Evolutionary conservation across 1,284 basidiomycete species (phyloP), one percentile per base, ranked within the genome.

Genomic region (Gomphus bonarii): DNA sequence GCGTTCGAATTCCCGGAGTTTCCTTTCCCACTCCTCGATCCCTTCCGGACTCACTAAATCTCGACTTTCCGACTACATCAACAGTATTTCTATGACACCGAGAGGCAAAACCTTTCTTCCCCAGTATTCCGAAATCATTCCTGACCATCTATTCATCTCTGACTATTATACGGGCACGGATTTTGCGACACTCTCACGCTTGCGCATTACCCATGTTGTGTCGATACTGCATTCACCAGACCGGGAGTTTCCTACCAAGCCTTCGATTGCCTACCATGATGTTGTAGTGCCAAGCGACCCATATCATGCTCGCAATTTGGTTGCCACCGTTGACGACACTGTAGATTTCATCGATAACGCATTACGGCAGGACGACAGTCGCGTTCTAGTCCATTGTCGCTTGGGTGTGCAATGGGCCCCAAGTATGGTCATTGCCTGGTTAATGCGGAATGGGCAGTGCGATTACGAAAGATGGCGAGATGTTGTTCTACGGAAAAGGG

Each of bases 81-180:
- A 35, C 22, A 50, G 48, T 35, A 50, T 50, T 35, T 36, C 48
- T 9, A 57, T 50, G 7, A 40, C 55, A 10, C 48, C 46, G 18
- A 50, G 30, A 11, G 55, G 55, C 14, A 57, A 14, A 10, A 20
- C 46, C 8, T 57, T 57, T 43, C 47, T 50, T 12, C 55, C 55
- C n/a, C 55, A 50, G 14, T 36, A 28, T 18, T 57, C 55, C 2
- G 55, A 57, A 22, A 57, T 57, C 25, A 40, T 57, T 14, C 55
- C 55, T 9, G 35, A 20, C 33, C 44, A 22, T 22, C 22, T 57
- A 10, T 57, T 50, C 35, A 28, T 50, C 10, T 36, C 55, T 30
- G 55, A 57, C 38, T 38, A 38, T n/a, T 57, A 28, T 16, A 50
- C 55, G 33, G 55, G 55, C 4, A 57, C 55, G n/a, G 55, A 57